Base-by-base conservation (phyloP, 1,284 basidiomycete genomes). In the Boletus sp. region DNA sequence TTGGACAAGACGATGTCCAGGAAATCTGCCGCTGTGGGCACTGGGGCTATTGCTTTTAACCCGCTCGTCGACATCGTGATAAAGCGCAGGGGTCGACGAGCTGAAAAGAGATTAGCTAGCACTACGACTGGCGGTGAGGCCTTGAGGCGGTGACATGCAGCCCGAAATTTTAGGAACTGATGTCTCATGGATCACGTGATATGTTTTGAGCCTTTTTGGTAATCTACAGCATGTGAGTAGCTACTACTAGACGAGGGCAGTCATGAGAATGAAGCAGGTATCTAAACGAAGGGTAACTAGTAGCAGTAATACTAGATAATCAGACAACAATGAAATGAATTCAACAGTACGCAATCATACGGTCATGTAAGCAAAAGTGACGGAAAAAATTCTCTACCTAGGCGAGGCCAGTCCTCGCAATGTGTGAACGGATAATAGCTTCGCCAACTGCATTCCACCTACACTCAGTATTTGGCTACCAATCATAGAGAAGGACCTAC, bases 1-100 rank as follows among this genome's bases (percentile, higher is more conserved):
- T 87, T 97, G 65, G 88, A 94, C 67, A 94, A 66, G 17, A 94
- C 88, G 53, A 95, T 94, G 71, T 98, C 95, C 69, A 98, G 71
- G 67, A 98, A 98, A 70, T 99, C 94, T 26, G 82, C 75, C 57
- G 95, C 91, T 38, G 91, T 95, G 41, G 95, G 95, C 46, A 99
- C 95, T 36, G 96, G 95, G 48, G 96, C 91, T 65, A 99, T 99
- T 47, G 88, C 84, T 75, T 96, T 95, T 59, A 96, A 77, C 49
- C 91, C 89, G 67, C 86, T 90, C 47, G 88, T 87, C 64, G 88
- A 88, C 88, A 91, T 91, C 54, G 63, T 72, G 67, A 53, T 38
- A 17, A 49, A 32, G 12, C 0, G 47, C 2, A 47, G 19, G 29
- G 36, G 4, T 42, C 30, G 38, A 40, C 40, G 42, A 16, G 25